Conservation (phyloP, 2,329 filamentous ascomycete genomes). For the Sphaerulina musiva region DNA sequence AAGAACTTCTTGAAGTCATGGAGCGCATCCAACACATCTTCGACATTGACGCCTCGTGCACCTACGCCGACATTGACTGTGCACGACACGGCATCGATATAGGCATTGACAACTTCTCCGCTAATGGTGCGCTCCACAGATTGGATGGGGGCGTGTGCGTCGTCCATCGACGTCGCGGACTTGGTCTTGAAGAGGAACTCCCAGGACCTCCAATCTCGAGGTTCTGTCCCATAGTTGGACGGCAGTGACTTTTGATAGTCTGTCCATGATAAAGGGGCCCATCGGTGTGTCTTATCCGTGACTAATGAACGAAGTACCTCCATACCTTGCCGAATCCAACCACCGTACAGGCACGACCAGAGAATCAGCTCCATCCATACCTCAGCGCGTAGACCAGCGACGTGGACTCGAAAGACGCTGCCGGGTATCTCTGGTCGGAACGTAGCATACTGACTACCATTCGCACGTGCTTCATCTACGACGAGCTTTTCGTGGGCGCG, state of each 20-base stretch:
- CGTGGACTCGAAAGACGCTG: slow-evolving; percentile 37
- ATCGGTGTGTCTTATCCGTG: slow-evolving; percentile 12
- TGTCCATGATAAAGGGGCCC: slow-evolving; percentile 39
- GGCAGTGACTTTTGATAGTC: slow-evolving; percentile 33
- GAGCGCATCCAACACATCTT: slow-evolving; percentile 33
- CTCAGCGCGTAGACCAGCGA: slow-evolving; percentile 39
- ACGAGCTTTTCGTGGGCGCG: slow-evolving; percentile 39
- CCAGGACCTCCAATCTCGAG: slow-evolving; percentile 27
- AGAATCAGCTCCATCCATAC: slow-evolving; percentile 49
- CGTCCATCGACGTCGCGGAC: slow-evolving; percentile 19
- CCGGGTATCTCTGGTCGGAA: slow-evolving; percentile 41
- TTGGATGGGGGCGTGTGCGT: not conserved
- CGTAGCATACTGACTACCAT: slow-evolving; percentile 35
- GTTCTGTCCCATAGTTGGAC: slow-evolving; percentile 21
- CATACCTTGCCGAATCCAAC: slow-evolving; percentile 41
- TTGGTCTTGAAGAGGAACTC: slow-evolving; percentile 30
- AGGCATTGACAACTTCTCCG: slow-evolving; percentile 51
- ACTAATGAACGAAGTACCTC: slow-evolving; percentile 32
- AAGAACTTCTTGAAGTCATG: slow-evolving; percentile 20
- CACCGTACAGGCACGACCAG: slow-evolving; percentile 46
- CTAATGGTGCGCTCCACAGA: slow-evolving; percentile 47
- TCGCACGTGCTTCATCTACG: slow-evolving; percentile 26
- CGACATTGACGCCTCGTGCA: slow-evolving; percentile 34
- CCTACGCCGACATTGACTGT: slow-evolving; percentile 40
- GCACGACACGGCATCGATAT: slow-evolving; percentile 49